These are phyloP conservation scores for Tubosaeta sp. DNA, from an alignment of 768 basidiomycete species.

Conservation along the genomic window DNA sequence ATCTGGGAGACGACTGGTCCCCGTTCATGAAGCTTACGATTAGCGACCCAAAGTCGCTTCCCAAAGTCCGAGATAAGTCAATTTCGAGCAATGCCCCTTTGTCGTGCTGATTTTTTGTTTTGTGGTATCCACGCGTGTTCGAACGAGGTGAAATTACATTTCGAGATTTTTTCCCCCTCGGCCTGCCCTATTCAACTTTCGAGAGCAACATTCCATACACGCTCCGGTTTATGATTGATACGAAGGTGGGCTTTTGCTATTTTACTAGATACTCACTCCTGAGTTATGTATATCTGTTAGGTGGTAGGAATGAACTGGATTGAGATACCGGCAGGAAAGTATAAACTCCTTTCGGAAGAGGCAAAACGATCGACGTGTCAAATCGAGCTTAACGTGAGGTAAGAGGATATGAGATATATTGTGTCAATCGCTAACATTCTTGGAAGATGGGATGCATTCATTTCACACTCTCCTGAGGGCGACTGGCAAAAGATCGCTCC, in stretches of 20 bases:
- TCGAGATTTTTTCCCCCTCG: conserved; percentile 50
- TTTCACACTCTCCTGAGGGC: conserved; percentile 89
- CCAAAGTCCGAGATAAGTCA: conserved; percentile 89
- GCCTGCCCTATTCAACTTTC: conserved; percentile 59
- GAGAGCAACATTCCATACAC: conserved; percentile 94
- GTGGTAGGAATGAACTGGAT: conserved; percentile 99
- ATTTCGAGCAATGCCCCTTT: not conserved
- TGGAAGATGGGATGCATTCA: conserved; percentile 74
- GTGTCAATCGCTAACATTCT: conserved; percentile 4
- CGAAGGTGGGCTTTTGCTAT: conserved; percentile 52
- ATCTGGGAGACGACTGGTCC: conserved; percentile 71
- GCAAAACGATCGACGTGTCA: conserved; percentile 80
- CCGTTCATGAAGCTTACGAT: conserved; percentile 86
- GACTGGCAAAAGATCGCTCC: conserved; percentile 92
- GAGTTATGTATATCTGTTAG: conserved; percentile 34
- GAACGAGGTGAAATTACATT: conserved; percentile 73
- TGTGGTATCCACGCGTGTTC: conserved; percentile 49
- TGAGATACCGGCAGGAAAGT: conserved; percentile 82
- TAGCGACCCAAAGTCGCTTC: conserved; percentile 66
- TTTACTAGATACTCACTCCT: not conserved
- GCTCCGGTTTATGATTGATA: conserved; percentile 97
- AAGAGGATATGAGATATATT: conserved; percentile 16
- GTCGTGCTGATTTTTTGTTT: conserved; percentile 12
- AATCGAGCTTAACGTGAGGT: conserved; percentile 80
- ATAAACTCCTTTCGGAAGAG: conserved; percentile 53